Conservation (phyloP, 805 yeast species). For the Danielozyma ontarioensis region DNA sequence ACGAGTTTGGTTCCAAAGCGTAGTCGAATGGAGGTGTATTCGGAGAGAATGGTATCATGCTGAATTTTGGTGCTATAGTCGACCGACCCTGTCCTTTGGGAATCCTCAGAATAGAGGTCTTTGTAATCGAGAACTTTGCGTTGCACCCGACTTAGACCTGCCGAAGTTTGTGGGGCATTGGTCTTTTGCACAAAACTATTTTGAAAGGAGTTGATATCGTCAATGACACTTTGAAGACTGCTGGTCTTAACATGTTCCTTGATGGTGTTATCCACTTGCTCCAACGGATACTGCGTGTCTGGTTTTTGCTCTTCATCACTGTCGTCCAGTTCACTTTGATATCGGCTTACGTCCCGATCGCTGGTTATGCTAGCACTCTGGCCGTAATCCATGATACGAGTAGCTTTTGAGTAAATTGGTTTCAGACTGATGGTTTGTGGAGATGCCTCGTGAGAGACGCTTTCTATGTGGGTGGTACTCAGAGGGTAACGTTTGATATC, state of each 20-base stretch:
- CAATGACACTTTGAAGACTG: constrained; percentile 10
- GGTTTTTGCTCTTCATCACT: constrained; percentile 3
- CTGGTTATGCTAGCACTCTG: not conserved
- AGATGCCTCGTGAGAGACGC: constrained; percentile 3
- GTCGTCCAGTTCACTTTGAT: constrained; percentile 22
- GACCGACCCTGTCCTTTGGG: constrained; percentile 2
- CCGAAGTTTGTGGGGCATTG: constrained; percentile 3
- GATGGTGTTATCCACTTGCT: constrained; percentile 3
- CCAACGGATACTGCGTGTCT: constrained; percentile 2
- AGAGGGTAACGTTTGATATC: constrained; percentile 8
- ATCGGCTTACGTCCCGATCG: constrained; percentile 2
- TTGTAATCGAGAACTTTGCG: constrained; percentile 30
- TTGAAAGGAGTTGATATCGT: constrained; percentile 28
- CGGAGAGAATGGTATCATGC: constrained; percentile 30
- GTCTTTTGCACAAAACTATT: constrained; percentile 22
- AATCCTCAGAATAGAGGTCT: constrained; percentile 14
- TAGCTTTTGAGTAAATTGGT: no score
- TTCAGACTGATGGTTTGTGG: not conserved
- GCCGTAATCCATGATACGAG: not conserved
- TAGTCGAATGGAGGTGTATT: constrained; percentile 32
- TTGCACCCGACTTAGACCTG: constrained; percentile 23
- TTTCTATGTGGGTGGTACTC: not conserved
- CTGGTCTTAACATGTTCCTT: not conserved
- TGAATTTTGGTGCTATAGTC: constrained; percentile 27
- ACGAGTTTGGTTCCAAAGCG: constrained; percentile 19